Evolutionary conservation across 2,329 filamentous ascomycete species (phyloP), one percentile per base, ranked within the genome.

Genomic region (Aspergillus sp.): DNA sequence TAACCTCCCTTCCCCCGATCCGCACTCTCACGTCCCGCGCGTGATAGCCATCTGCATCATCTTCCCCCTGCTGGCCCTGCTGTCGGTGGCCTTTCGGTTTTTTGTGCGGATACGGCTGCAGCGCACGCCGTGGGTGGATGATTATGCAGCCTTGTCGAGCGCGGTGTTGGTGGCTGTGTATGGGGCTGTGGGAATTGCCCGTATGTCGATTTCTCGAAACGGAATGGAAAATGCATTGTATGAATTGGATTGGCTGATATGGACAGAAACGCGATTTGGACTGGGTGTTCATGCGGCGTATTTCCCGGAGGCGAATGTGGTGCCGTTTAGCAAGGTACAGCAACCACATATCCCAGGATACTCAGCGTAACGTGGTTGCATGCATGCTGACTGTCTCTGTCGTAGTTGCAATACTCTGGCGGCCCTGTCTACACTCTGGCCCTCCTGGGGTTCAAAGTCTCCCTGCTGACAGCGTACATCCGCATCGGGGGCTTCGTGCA

Each of bases 401-500:
- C 2, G 29, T 41, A 62, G 58, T 48, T 62, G 3, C 60, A 62
- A 57, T 63, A 63, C 29, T 48, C 45, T 7, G 57, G 59, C 12
- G 60, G 60, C 3, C 60, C 60, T 2, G 27, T 59, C 2, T 64
- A 64, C 44, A 53, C 48, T 2, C 49, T 64, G 28, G 56, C 54
- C 26, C 44, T 76, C 27, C 62, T 73, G 3, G 69, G 67, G 1
- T 76, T 76, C 57, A 76, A 76, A 46, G 59, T 74, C 19, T 71
- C 72, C 34, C 56, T 76, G 2, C 55, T 77, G 3, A 55, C 72
- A 2, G 72, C 71, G 0, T 76, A 76, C 28, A 52, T 74, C 0
- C 70, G 73, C 1, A 72, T 76, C 40, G 64, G 58, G 9, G 67
- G 74, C 3, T 65, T 71, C 1, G 60, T 64, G 2, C 60, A 62